Percentiles rank a stretch among this genome's conserved stretches.
Evolutionary conservation across 192 early-diverging fungal genomes (phyloP).

Genomic region (Funneliformis geosporum): DNA sequence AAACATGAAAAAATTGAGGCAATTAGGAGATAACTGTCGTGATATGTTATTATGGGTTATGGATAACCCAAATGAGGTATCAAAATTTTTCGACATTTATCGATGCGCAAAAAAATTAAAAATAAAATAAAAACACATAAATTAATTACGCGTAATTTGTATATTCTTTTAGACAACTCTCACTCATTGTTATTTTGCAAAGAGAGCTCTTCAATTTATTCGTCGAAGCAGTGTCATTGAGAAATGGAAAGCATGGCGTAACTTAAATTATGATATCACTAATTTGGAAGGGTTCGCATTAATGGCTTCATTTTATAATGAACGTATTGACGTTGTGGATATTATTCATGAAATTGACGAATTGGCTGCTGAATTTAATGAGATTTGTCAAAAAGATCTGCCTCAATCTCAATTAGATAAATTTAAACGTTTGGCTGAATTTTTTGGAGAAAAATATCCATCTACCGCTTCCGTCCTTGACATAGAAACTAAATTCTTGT

Average conservation of each 20-base stretch:
- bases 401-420: constrained; percentile 12
- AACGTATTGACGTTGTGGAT: constrained; percentile 17
- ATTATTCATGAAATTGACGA: constrained; percentile 16
- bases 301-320: constrained; percentile 29
- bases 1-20: constrained; percentile 25
- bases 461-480: constrained; percentile 15
- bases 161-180: constrained; percentile 19
- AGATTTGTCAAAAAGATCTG: neutral
- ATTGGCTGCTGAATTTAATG: constrained; percentile 22
- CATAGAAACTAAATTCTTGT: constrained; percentile 28
- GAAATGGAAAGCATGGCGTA: constrained; percentile 30
- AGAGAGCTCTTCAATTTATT: constrained; percentile 24
- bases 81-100: too few relatives aligned
- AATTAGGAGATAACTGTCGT: constrained; percentile 29
- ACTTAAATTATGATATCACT: neutral
- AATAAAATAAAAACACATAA: too few relatives aligned
- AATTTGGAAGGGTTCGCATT: constrained; percentile 24
- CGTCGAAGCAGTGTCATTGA: constrained; percentile 9
- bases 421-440: constrained; percentile 5
- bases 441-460: constrained; percentile 21
- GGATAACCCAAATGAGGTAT: constrained; percentile 28
- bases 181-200: constrained; percentile 32
- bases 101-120: too few relatives aligned
- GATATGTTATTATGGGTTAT: constrained; percentile 30
- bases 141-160: neutral